phyloP scores from a whole-genome alignment of 345 rosid species.

The Citrus trifoliata region DNA sequence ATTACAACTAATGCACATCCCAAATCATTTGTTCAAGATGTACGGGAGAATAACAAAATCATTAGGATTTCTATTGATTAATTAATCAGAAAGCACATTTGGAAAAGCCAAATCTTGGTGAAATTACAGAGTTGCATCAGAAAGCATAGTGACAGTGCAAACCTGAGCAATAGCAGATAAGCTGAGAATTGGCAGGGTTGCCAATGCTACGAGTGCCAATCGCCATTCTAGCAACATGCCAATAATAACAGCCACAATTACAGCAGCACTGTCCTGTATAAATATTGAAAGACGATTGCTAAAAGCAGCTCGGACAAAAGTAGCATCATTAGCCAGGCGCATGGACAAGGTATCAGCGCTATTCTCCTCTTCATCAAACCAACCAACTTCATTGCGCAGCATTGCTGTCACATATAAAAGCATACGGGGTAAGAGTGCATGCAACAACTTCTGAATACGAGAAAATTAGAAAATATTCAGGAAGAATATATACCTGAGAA shows the following conservation, averaged over 20 bases:
- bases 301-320: constrained; percentile 97
- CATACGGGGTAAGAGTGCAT: constrained; percentile 17
- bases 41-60: neutral
- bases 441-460: constrained; percentile 9
- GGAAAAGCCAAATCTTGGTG: neutral
- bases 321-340: constrained; percentile 99
- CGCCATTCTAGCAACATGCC: constrained; percentile 92
- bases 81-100: neutral
- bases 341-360: constrained; percentile 94
- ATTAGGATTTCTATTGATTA: neutral
- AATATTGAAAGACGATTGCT: constrained; percentile 98
- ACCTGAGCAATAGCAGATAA: constrained; percentile 98
- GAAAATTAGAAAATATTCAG: constrained; percentile 5
- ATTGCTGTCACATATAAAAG: constrained; percentile 63
- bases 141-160: constrained; percentile 26
- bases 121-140: neutral
- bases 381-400: constrained; percentile 97
- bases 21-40: neutral
- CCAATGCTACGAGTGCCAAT: constrained; percentile 92
- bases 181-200: constrained; percentile 83
- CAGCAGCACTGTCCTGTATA: constrained; percentile 93
- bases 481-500: constrained; percentile 71
- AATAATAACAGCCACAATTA: constrained; percentile 82
- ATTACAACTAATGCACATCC: neutral
- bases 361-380: constrained; percentile 99